Base-by-base conservation (phyloP, 1,284 basidiomycete genomes). In the Agroathelia rolfsii region DNA sequence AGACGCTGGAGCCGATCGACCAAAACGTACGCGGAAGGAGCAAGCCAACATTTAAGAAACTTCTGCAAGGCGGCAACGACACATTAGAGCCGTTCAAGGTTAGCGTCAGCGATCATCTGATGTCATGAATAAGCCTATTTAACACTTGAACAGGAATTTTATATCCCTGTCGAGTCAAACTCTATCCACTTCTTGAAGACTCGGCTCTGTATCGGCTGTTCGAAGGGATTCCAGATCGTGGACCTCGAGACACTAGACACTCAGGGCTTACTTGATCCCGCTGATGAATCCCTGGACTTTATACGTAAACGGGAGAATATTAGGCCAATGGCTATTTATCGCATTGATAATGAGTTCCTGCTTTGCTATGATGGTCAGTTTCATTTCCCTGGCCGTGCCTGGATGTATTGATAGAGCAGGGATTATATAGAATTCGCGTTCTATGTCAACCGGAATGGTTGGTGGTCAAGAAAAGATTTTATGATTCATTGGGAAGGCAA, bases 151-250 rank as follows among this genome's bases (percentile, higher is more conserved):
- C 47, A 90, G 86, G 89, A 98, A 58, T 98, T 98, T 59, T 98
- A 98, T 57, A 96, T 98, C 38, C 94, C 95, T 0, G 89, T 95
- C 11, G 93, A 97, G 58, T 94, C 89, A 31, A 89, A 79, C 42
- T 96, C 92, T 6, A 87, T 98, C 30, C 92, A 97, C 60, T 97
- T 96, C 64, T 71, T 99, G 47, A 96, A 95, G 67, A 96, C 93
- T 35, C 90, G 87, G 62, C 76, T 99, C 38, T 98, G 95, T 52
- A 87, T 99, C 9, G 95, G 94, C 2, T 95, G 92, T 52, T 89
- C 92, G 10, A 87, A 92, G 52, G 95, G 95, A n/a, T 98, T 99
- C 54, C 95, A 98, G 62, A 97, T 98, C 46, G 92, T 99, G 43
- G 95, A 99, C 57, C 71, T 97, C 31, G 93, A 97, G 55, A 95